Evolutionary conservation across 768 basidiomycete genomes (phyloP), one percentile per base, ranked within the genome.

Genomic region (Podaxis pistillaris): DNA sequence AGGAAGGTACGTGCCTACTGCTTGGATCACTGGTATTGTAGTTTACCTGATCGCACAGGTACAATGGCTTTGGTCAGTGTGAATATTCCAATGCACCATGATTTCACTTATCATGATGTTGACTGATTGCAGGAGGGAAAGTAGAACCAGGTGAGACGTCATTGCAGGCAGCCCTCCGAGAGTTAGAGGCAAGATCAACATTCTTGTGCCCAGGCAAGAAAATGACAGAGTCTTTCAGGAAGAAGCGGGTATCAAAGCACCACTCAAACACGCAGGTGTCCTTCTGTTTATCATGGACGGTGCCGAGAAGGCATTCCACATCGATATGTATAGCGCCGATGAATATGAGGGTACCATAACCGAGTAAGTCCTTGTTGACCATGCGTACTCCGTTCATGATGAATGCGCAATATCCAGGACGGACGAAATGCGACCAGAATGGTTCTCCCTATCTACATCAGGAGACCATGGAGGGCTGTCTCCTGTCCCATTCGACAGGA

Each of bases 351-450:
- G 91, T 0, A 73, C 70, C 0, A 78, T 89, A 15, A 81, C 76
- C 13, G 92, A 93, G 94, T 93, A 74, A 64, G 85, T 75, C 17
- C 26, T 52, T 3, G 7, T 52, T n/a, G 44, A 56, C 17, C 26
- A 40, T 30, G 13, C 6, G 11, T 8, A 63, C 11, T 26, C 40
- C 8, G 26, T 44, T 64, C 22, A 56, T 62, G 24, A 36, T 41
- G 24, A 51, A 30, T 11, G 40, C n/a, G 1, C 64, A 51, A 30
- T 9, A 46, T 24, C 1, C 64, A 95, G 93, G 68, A 86, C 90
- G 0, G 93, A 95, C 36, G 94, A 96, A 71, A 96, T 96, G 93
- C 80, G 80, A 19, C 94, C 94, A 0, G 71, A 86, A 68, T 96
- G 93, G 93, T 94, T 92, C 70, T 74, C 80, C 15, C 66, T 80